Percentiles rank a stretch among this genome's conserved stretches.
Evolutionary conservation across 2,329 filamentous ascomycete genomes (phyloP).

Genomic region (Xylariaceae sp.): DNA sequence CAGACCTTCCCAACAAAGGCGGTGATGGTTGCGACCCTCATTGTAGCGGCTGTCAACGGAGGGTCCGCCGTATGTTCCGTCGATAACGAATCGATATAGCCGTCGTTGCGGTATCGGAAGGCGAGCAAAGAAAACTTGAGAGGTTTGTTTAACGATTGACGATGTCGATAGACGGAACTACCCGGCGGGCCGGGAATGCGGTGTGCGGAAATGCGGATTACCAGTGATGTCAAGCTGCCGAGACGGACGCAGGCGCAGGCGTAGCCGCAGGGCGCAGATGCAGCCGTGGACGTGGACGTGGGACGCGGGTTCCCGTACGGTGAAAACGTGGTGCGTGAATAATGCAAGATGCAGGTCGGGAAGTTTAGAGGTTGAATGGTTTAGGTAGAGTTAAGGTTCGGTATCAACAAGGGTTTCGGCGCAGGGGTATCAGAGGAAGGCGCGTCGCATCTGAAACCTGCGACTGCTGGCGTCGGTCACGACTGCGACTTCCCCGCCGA

Average conservation of each 20-base stretch:
- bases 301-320: too few relatives aligned
- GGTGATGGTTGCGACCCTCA: constrained; percentile 37
- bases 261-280: neutral
- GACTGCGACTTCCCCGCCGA: neutral
- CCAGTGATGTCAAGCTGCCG: neutral
- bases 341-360: neutral
- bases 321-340: too few relatives aligned
- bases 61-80: constrained; percentile 14
- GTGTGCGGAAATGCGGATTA: constrained; percentile 1
- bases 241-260: constrained; percentile 2
- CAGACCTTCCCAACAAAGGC: constrained; percentile 31
- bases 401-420: neutral
- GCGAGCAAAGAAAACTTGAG: neutral
- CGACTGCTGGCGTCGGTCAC: constrained; percentile 8
- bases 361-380: neutral
- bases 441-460: constrained; percentile 25
- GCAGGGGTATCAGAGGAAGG: constrained; percentile 13
- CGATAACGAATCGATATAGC: constrained; percentile 16
- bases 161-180: neutral
- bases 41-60: constrained; percentile 19
- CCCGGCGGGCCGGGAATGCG: neutral
- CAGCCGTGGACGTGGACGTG: neutral
- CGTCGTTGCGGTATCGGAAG: neutral
- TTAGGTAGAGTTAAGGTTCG: neutral
- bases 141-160: neutral